These are phyloP conservation scores for Beauveria bassiana DNA, from an alignment of 2,329 filamentous ascomycete species.

Conservation along the genomic window DNA sequence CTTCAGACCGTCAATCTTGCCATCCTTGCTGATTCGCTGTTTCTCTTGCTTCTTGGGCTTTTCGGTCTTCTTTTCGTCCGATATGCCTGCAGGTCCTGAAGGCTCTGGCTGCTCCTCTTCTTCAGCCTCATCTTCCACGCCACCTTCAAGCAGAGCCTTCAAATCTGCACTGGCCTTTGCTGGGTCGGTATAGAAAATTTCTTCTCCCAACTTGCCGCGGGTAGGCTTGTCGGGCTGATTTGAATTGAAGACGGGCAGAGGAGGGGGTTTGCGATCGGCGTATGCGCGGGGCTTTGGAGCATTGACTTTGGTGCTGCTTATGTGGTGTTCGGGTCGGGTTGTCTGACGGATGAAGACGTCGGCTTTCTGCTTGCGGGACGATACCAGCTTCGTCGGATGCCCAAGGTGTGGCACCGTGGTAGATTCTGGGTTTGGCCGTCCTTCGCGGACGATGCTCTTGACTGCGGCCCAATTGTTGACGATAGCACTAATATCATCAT, in stretches of 20 bases:
- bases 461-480: constrained; percentile 23
- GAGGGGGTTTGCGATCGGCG: constrained; percentile 39
- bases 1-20: constrained; percentile 65
- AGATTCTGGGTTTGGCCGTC: constrained; percentile 13
- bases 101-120: constrained; percentile 30
- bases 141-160: constrained; percentile 74
- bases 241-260: constrained; percentile 42
- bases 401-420: constrained; percentile 25
- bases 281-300: constrained; percentile 41
- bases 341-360: constrained; percentile 47
- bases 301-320: constrained; percentile 36
- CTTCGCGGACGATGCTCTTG: constrained; percentile 18
- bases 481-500: constrained; percentile 23
- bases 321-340: constrained; percentile 50
- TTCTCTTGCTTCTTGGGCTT: constrained; percentile 14
- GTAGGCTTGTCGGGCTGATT: constrained; percentile 14
- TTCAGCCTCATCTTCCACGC: constrained; percentile 67
- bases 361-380: constrained; percentile 48
- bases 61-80: background rate
- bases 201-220: constrained; percentile 26
- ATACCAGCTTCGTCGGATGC: constrained; percentile 36
- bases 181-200: constrained; percentile 59
- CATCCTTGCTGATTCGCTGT: constrained; percentile 32
- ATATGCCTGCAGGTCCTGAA: background rate
- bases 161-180: constrained; percentile 66